Conservation (phyloP, 2,329 filamentous ascomycete genomes). For the Geoglossum cookeanum region DNA sequence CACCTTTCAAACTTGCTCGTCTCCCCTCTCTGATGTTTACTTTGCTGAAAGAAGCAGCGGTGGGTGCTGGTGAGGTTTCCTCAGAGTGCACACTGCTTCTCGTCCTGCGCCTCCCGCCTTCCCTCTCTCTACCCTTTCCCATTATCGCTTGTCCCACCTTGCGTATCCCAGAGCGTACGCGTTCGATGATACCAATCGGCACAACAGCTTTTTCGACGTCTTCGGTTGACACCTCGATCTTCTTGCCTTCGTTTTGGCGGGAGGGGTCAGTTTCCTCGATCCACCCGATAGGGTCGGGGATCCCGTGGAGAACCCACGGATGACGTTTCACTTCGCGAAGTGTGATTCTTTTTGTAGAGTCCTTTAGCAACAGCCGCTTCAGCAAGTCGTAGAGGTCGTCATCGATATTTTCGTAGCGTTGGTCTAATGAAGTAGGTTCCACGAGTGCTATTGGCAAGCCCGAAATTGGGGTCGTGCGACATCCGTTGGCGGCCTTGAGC, state of each 20-base stretch:
- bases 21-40: slow-evolving; percentile 35
- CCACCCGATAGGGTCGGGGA: slow-evolving; percentile 60
- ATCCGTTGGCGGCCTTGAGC: slow-evolving; percentile 45
- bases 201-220: slow-evolving; percentile 84
- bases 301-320: slow-evolving; percentile 68
- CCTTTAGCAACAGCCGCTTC: slow-evolving; percentile 63
- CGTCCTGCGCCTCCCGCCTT: slow-evolving; percentile 21
- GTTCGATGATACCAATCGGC: slow-evolving; percentile 70
- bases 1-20: slow-evolving; percentile 37
- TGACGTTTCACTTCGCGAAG: slow-evolving; percentile 86
- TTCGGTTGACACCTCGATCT: slow-evolving; percentile 78
- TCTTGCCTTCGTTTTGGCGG: slow-evolving; percentile 56
- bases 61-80: slow-evolving; percentile 27
- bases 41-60: slow-evolving; percentile 34
- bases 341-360: slow-evolving; percentile 73
- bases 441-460: background rate
- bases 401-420: slow-evolving; percentile 49
- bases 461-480: slow-evolving; percentile 17
- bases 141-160: slow-evolving; percentile 35
- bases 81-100: slow-evolving; percentile 31
- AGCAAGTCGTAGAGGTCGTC: slow-evolving; percentile 64
- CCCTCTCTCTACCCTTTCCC: slow-evolving; percentile 35
- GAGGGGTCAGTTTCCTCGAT: slow-evolving; percentile 86
- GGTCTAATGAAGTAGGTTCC: background rate
- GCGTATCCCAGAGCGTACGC: slow-evolving; percentile 58